These are phyloP conservation scores for Pneumocystis wakefieldiae DNA, from an alignment of 1,139 yeast species.

Conservation along the genomic window DNA sequence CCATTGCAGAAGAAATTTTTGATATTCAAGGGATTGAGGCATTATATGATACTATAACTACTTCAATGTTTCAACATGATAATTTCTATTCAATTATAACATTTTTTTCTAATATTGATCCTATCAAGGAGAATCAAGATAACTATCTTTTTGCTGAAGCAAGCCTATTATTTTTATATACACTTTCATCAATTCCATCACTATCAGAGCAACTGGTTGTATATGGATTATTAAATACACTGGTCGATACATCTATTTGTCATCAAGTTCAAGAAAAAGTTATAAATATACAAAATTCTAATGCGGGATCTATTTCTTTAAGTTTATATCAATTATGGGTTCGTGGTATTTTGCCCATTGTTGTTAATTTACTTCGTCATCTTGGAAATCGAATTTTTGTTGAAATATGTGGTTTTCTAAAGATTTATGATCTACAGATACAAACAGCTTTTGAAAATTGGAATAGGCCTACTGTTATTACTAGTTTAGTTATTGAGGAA, in stretches of 20 bases:
- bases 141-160: not conserved
- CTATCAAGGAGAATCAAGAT: not conserved
- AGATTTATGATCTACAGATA: constrained; percentile 53
- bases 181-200: not conserved
- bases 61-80: not conserved
- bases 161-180: not conserved
- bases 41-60: not conserved
- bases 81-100: not conserved
- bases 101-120: not conserved
- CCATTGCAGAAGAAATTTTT: not conserved
- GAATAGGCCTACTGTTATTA: constrained; percentile 49
- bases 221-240: not conserved
- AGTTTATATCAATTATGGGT: constrained; percentile 63
- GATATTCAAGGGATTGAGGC: not conserved
- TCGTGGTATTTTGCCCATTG: constrained; percentile 60
- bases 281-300: not conserved
- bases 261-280: not conserved
- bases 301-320: not conserved
- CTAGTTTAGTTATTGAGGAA: constrained; percentile 56
- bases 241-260: not conserved
- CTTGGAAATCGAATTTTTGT: constrained; percentile 52
- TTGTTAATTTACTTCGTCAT: constrained; percentile 43
- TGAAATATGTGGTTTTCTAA: constrained; percentile 50
- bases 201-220: not conserved
- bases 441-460: constrained; percentile 48